Evolutionary conservation across 2,329 filamentous ascomycete genomes (phyloP).

Genomic region (Colletotrichum melonis): DNA sequence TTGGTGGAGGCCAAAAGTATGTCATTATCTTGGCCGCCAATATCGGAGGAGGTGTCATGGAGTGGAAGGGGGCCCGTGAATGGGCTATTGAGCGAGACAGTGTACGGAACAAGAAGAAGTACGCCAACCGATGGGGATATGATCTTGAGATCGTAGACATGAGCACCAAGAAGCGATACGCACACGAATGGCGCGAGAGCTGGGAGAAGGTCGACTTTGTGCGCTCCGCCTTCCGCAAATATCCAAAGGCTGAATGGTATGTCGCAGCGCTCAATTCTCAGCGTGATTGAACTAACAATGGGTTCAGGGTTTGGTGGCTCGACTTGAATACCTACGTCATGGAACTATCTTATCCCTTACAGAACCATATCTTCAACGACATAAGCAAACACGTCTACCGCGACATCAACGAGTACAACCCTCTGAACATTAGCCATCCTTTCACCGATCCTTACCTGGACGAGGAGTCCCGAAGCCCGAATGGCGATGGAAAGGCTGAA

Average conservation of each 20-base stretch:
- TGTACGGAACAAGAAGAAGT: conserved; percentile 92
- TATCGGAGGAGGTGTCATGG: conserved; percentile 96
- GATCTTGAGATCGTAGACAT: conserved; percentile 97
- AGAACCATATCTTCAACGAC: conserved; percentile 88
- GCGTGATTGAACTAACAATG: neutral
- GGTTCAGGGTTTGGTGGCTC: conserved; percentile 94
- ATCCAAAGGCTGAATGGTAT: conserved; percentile 96
- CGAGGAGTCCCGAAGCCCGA: conserved; percentile 73
- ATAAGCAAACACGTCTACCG: conserved; percentile 83
- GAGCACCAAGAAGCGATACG: conserved; percentile 98
- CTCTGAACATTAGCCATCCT: conserved; percentile 91
- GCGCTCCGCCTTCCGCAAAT: conserved; percentile 88
- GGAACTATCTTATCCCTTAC: conserved; percentile 92
- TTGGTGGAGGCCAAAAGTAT: conserved; percentile 89
- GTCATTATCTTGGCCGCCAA: conserved; percentile 96
- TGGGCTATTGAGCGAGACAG: conserved; percentile 99
- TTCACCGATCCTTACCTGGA: conserved; percentile 81
- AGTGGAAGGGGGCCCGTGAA: conserved; percentile 96
- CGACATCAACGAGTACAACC: conserved; percentile 97
- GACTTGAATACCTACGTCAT: conserved; percentile 98
- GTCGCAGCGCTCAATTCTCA: conserved; percentile 43
- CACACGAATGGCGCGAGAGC: conserved; percentile 98
- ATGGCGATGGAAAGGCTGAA: conserved; percentile 80
- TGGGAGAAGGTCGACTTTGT: conserved; percentile 99
- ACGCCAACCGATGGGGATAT: conserved; percentile 90